These are phyloP conservation scores for Salisapilia sapeloensis DNA, from an alignment of 352 stramenopile species.

Conservation along the genomic window DNA sequence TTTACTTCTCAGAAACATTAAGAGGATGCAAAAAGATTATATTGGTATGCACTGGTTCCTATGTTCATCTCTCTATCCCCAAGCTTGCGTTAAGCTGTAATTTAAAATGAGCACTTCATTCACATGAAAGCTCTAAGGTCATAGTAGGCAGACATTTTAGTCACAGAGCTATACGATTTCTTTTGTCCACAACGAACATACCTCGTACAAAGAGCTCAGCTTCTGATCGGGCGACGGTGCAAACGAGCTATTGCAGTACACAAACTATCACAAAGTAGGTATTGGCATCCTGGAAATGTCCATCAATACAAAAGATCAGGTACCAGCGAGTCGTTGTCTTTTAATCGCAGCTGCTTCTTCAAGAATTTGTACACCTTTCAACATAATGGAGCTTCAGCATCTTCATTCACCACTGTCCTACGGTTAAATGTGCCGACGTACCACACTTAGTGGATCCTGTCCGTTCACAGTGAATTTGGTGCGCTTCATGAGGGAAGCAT, in stretches of 20 bases:
- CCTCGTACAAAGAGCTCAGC: slow-evolving; percentile 58
- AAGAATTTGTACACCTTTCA: slow-evolving; percentile 70
- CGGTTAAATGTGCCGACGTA: slow-evolving; percentile 7
- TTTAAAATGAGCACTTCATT: slow-evolving; percentile 69
- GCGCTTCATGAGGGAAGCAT: slow-evolving; percentile 70
- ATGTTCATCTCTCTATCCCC: slow-evolving; percentile 38
- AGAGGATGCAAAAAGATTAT: not conserved
- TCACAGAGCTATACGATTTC: too few relatives aligned
- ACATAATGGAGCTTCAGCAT: not conserved
- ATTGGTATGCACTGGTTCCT: not conserved
- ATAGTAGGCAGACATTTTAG: too few relatives aligned
- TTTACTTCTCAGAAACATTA: slow-evolving; percentile 13
- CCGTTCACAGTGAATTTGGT: slow-evolving; percentile 78
- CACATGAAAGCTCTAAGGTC: slow-evolving; percentile 58
- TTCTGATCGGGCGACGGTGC: slow-evolving; percentile 67
- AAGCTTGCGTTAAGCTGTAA: slow-evolving; percentile 74
- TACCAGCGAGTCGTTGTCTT: slow-evolving; percentile 56
- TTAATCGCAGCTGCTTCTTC: slow-evolving; percentile 64
- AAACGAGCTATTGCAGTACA: slow-evolving; percentile 81
- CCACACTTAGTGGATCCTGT: slow-evolving; percentile 53
- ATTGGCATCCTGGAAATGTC: not conserved
- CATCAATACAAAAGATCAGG: not conserved
- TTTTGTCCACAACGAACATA: slow-evolving; percentile 6
- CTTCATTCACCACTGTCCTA: not conserved
- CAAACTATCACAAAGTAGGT: slow-evolving; percentile 24